Evolutionary conservation across 129 eudicot genomes (phyloP).

Genomic region (Tagetes patula): DNA sequence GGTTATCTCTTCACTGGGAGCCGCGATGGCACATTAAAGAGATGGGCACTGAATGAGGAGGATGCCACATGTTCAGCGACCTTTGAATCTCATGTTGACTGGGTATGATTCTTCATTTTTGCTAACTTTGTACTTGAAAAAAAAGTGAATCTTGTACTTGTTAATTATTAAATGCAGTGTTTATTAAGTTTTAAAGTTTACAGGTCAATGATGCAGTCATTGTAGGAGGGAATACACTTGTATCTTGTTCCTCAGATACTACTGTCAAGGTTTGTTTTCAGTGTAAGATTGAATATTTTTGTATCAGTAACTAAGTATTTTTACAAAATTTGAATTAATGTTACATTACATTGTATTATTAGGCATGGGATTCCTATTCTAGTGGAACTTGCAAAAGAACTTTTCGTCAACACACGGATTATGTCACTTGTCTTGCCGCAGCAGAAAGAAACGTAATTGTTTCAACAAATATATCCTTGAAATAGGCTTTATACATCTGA

Average conservation of each 20-base stretch:
- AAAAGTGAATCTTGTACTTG: neutral
- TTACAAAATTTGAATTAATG: conserved; percentile 21
- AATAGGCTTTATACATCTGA: conserved; percentile 4
- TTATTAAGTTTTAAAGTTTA: conserved; percentile 13
- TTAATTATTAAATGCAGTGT: conserved; percentile 7
- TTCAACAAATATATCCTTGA: conserved; percentile 17
- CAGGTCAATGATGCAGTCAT: conserved; percentile 97
- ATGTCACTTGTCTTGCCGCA: conserved; percentile 93
- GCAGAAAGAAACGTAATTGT: conserved; percentile 65
- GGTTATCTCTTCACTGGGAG: conserved; percentile 85
- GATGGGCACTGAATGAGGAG: conserved; percentile 81
- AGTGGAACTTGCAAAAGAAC: conserved; percentile 84
- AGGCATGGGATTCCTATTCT: conserved; percentile 87
- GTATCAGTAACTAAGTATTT: neutral
- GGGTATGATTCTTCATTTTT: conserved; percentile 53
- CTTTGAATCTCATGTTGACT: conserved; percentile 96
- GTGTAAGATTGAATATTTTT: conserved; percentile 27
- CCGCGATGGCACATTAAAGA: conserved; percentile 94
- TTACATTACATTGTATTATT: conserved; percentile 8
- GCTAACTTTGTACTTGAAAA: conserved; percentile 6
- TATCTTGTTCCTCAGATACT: conserved; percentile 95
- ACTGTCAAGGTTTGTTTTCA: conserved; percentile 74
- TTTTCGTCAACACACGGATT: conserved; percentile 92
- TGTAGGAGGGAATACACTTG: conserved; percentile 75
- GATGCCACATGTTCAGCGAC: conserved; percentile 81